Percentiles rank a stretch among this genome's conserved stretches.
Conservation (phyloP, 176 grass and related monocot genomes). For the Avena eriantha region DNA sequence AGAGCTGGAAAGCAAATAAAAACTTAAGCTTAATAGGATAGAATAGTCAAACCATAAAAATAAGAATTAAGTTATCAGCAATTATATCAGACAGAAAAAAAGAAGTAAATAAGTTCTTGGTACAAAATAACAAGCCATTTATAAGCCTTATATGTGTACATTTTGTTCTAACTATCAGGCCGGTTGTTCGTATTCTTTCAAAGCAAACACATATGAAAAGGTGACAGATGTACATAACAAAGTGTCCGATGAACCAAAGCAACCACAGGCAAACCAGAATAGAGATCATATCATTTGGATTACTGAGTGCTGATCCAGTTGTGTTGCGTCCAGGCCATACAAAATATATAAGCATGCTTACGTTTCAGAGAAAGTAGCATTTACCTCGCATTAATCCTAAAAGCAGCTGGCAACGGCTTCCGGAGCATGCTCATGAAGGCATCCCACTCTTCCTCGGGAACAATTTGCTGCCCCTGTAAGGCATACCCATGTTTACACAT, state of each 20-base stretch:
- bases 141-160: background rate
- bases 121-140: constrained; percentile 18
- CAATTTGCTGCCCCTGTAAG: constrained; percentile 74
- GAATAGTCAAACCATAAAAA: constrained; percentile 34
- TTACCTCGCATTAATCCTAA: constrained; percentile 92
- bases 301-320: background rate
- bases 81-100: background rate
- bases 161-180: constrained; percentile 6
- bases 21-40: constrained; percentile 28
- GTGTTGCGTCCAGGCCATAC: background rate
- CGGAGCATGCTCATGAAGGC: constrained; percentile 71
- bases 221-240: background rate
- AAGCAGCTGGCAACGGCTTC: constrained; percentile 82
- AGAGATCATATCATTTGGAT: background rate
- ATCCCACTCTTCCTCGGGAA: constrained; percentile 82
- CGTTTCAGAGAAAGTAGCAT: constrained; percentile 3
- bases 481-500: constrained; percentile 16
- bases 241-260: background rate
- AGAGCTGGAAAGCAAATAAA: constrained; percentile 57
- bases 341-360: background rate
- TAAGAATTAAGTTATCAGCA: constrained; percentile 16
- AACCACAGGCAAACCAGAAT: background rate
- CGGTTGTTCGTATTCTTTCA: background rate
- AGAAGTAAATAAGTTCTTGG: background rate
- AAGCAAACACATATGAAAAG: constrained; percentile 6